Conservation (phyloP, 1,284 basidiomycete genomes). For the Apiotrichum porosum region DNA sequence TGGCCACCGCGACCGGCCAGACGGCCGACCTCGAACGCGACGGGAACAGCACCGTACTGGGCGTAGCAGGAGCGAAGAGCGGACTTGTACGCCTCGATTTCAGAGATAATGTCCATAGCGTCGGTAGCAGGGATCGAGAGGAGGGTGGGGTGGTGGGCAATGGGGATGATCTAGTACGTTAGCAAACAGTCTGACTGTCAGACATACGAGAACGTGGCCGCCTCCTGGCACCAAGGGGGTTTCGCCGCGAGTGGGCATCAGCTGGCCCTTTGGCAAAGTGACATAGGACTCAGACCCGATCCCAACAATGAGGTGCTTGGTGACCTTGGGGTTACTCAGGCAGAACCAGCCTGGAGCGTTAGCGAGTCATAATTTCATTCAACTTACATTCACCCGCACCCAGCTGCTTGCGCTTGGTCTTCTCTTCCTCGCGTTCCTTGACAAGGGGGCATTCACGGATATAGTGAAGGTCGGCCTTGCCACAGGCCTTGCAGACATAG, state of each 20-base stretch:
- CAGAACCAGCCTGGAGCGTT: constrained; percentile 85
- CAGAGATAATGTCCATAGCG: constrained; percentile 66
- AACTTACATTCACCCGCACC: constrained; percentile 57
- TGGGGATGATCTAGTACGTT: constrained; percentile 66
- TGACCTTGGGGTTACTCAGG: constrained; percentile 78
- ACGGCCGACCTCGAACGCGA: constrained; percentile 84
- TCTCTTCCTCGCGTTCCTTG: constrained; percentile 51
- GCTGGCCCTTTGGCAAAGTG: constrained; percentile 87
- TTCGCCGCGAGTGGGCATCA: constrained; percentile 63
- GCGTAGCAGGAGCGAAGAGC: constrained; percentile 68
- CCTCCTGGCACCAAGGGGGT: constrained; percentile 72
- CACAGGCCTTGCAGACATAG: constrained; percentile 83
- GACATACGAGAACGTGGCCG: constrained; percentile 69
- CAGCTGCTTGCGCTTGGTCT: constrained; percentile 48
- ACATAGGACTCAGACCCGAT: constrained; percentile 90
- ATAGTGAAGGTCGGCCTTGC: constrained; percentile 67
- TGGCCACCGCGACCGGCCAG: constrained; percentile 82
- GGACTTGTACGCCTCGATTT: constrained; percentile 76
- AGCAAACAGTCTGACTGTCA: background rate
- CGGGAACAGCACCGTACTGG: constrained; percentile 61
- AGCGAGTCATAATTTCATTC: background rate
- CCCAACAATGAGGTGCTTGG: constrained; percentile 88
- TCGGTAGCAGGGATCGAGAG: constrained; percentile 69
- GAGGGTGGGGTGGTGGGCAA: constrained; percentile 63
- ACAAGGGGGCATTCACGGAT: constrained; percentile 77